Percentiles rank a stretch among this genome's conserved stretches.
phyloP scores from a whole-genome alignment of 1,284 basidiomycete species.

The Rhodotorula sp. region DNA sequence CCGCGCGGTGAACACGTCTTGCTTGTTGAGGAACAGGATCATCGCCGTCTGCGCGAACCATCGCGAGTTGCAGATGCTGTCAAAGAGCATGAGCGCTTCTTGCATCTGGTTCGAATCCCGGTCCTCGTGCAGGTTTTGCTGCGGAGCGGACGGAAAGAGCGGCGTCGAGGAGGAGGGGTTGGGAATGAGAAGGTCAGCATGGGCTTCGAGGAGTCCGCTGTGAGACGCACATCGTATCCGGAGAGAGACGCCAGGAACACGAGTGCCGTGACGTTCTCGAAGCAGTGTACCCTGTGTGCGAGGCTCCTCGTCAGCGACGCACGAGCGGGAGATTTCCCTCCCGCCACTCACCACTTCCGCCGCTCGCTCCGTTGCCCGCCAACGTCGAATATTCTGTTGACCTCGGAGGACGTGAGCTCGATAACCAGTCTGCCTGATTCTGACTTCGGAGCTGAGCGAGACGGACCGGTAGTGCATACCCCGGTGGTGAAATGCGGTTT shows the following conservation, averaged over 20 bases:
- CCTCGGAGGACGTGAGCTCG: background rate
- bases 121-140: conserved; percentile 45
- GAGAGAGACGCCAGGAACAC: conserved; percentile 49
- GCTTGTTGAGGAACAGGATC: conserved; percentile 53
- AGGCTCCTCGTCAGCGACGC: background rate
- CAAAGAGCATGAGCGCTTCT: conserved; percentile 51
- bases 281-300: conserved; percentile 51
- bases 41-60: conserved; percentile 41
- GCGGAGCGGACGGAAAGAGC: background rate
- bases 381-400: conserved; percentile 53
- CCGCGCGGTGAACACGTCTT: conserved; percentile 80
- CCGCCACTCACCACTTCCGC: conserved; percentile 41
- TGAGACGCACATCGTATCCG: conserved; percentile 41
- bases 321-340: background rate
- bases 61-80: conserved; percentile 47
- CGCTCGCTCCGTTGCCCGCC: conserved; percentile 51
- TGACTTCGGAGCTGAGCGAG: background rate
- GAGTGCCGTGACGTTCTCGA: conserved; percentile 51
- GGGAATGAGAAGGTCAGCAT: background rate
- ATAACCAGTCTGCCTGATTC: too few relatives aligned
- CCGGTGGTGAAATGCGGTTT: conserved; percentile 71
- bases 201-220: too few relatives aligned
- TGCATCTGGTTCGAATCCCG: conserved; percentile 55
- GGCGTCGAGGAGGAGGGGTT: too few relatives aligned
- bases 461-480: conserved; percentile 42